Evolutionary conservation across 2,329 filamentous ascomycete genomes (phyloP), one percentile per base, ranked within the genome.

Genomic region (Chaetothyriales sp.): DNA sequence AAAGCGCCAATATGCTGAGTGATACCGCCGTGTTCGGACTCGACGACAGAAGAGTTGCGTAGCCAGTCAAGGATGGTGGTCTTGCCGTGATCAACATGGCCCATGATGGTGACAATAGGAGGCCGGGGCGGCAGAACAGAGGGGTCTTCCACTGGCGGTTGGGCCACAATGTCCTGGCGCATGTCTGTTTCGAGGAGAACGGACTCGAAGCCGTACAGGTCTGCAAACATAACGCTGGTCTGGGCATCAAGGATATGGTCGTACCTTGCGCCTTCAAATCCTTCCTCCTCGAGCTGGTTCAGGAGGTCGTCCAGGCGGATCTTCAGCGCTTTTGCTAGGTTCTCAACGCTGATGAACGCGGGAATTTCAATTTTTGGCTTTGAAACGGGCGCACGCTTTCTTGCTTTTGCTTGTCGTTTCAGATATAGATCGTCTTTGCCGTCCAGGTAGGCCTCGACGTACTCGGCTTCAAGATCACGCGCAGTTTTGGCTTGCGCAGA

Each of bases 1-100:
- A 98, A 98, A 15, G 92, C 92, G 66, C 92, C 93, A 58, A 98
- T 98, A 63, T 98, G 92, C 66, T 98, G 92, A 0, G 92, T 98
- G 63, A 98, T 98, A 36, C 92, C 92, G 55, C 92, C 92, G 63
- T 95, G 89, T 65, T 98, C 92, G 49, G 84, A 80, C 5, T 87
- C 87, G 43, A 83, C 93, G 44, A 98, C 80, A 5, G 88, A 95
- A 1, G 89, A 92, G 60, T 95, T 93, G 39, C 92, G 84, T 44
- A 98, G 73, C 69, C 83, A 96, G 64, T 98, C 92, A 8, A 98
- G 74, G 43, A 98, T 81, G 0, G 93, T 98, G 0, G 92, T 98
- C 71, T 98, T 98, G 49, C 92, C 92, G 65, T 98, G 92, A 64
- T 98, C 93, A 60, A 98, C 92, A 58, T 98, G 92, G 2, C 92